Conservation (phyloP, 2,329 filamentous ascomycete genomes). For the Bipolaris oryzae region DNA sequence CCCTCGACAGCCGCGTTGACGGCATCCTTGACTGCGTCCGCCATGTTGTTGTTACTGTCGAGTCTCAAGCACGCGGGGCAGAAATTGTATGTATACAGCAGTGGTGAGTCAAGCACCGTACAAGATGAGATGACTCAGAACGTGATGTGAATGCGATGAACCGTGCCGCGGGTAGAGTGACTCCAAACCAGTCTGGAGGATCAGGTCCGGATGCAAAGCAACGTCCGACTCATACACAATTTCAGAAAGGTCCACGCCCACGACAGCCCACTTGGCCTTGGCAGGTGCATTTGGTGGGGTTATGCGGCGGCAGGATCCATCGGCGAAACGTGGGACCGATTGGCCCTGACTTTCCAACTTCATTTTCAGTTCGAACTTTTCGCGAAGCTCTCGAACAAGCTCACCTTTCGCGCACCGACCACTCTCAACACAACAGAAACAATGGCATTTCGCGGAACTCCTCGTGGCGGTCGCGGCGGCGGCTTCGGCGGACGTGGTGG, state of each 20-base stretch:
- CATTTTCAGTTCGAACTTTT: slow-evolving; percentile 37
- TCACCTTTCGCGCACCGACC: slow-evolving; percentile 37
- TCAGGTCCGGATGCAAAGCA: slow-evolving; percentile 11
- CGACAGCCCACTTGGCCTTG: slow-evolving; percentile 32
- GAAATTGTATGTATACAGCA: slow-evolving; percentile 14
- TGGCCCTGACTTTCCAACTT: slow-evolving; percentile 30
- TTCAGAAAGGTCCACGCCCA: slow-evolving; percentile 30
- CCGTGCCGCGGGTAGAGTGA: slow-evolving; percentile 11
- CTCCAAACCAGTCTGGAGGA: slow-evolving; percentile 9
- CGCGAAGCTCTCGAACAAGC: slow-evolving; percentile 34
- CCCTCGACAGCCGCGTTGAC: slow-evolving; percentile 60
- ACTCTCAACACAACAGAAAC: slow-evolving; percentile 39
- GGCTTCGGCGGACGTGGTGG: slow-evolving; percentile 61
- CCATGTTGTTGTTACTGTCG: slow-evolving; percentile 49
- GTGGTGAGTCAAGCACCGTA: slow-evolving; percentile 38
- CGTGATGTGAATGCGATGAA: slow-evolving; percentile 4
- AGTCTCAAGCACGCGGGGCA: slow-evolving; percentile 28
- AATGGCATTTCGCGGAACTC: slow-evolving; percentile 67
- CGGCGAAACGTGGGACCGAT: slow-evolving; percentile 38
- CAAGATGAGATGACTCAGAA: slow-evolving; percentile 8
- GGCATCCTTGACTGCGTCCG: slow-evolving; percentile 56
- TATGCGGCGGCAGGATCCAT: slow-evolving; percentile 19
- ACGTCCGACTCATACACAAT: slow-evolving; percentile 28
- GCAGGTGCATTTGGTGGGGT: slow-evolving; percentile 35
- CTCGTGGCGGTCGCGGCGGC: slow-evolving; percentile 49